Evolutionary conservation across 306 rosid species (phyloP), one percentile per base, ranked within the genome.

Genomic region (Castanopsis chinensis): DNA sequence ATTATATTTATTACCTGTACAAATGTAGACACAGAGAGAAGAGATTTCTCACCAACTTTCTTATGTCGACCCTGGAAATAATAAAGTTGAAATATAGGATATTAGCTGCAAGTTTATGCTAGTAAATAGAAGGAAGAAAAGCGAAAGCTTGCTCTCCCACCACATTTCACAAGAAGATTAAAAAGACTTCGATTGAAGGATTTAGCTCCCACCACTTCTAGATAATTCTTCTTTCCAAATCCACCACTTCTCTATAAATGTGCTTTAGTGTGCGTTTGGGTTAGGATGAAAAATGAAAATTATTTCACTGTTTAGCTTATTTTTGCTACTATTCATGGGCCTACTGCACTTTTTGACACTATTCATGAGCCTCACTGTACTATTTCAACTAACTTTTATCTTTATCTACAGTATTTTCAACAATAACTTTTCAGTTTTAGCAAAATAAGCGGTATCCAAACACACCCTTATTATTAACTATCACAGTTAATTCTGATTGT

Each of bases 21-120:
- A 67, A 67, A 35, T 33, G 72, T 67, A 18, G 72, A 67, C n/a
- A 67, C 6, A 19, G 18, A 67, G 14, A 67, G 72, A n/a, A 67
- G 15, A 67, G 72, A 35, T 19, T 67, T 67, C 49, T 67, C 72
- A 33, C 72, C 72, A 33, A 35, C 72, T 67, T 67, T 67, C 43
- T 67, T 33, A 32, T 11, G 52, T 18, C 17, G 72, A 35, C 72
- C 72, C 72, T 67, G 52, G 19, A 67, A 67, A 67, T 33, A 67
- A 33, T 17, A 23, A 67, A 18, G 52, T 63, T 14, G 49, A n/a
- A 35, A 67, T 7, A 67, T 67, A 18, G 33, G 52, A 67, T 32
- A 19, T 13, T 3, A 67, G 37, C 37, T 23, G 37, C 69, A 63
- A 63, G 28, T 25, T 17, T 28, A 13, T 27, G 19, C 41, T 35